phyloP scores from a whole-genome alignment of 257 asterid genomes.

The Salvia splendens region DNA sequence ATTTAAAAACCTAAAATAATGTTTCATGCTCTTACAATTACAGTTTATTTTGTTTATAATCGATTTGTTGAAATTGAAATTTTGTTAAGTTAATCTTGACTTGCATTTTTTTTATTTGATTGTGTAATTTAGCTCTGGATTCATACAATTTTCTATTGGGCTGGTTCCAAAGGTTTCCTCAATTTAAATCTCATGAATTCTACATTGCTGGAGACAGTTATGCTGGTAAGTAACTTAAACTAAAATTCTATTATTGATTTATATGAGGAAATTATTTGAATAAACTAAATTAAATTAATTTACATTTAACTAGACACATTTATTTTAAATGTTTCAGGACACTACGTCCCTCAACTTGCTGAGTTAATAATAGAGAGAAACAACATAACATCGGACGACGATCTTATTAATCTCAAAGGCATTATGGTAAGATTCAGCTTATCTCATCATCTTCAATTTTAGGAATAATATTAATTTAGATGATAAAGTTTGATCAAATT shows the following conservation, averaged over 20 bases:
- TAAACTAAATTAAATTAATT: not conserved
- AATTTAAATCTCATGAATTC: slow-evolving; percentile 69
- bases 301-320: not conserved
- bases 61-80: too few relatives aligned
- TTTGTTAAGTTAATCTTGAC: not conserved
- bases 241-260: not conserved
- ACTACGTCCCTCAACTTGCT: slow-evolving; percentile 84
- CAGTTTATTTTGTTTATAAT: too few relatives aligned
- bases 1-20: not conserved
- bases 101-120: not conserved
- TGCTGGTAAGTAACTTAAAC: slow-evolving; percentile 46
- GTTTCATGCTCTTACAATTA: too few relatives aligned
- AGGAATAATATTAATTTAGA: too few relatives aligned
- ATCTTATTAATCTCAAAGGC: slow-evolving; percentile 66
- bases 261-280: not conserved
- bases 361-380: slow-evolving; percentile 57
- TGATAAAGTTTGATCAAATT: too few relatives aligned
- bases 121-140: slow-evolving; percentile 56
- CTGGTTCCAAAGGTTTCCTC: slow-evolving; percentile 87
- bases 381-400: slow-evolving; percentile 32
- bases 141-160: slow-evolving; percentile 68
- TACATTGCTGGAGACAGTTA: slow-evolving; percentile 92
- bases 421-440: slow-evolving; percentile 48
- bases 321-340: slow-evolving; percentile 45
- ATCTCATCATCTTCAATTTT: not conserved